Evolutionary conservation across 768 basidiomycete species (phyloP).

Genomic region (Paxillus involutus): DNA sequence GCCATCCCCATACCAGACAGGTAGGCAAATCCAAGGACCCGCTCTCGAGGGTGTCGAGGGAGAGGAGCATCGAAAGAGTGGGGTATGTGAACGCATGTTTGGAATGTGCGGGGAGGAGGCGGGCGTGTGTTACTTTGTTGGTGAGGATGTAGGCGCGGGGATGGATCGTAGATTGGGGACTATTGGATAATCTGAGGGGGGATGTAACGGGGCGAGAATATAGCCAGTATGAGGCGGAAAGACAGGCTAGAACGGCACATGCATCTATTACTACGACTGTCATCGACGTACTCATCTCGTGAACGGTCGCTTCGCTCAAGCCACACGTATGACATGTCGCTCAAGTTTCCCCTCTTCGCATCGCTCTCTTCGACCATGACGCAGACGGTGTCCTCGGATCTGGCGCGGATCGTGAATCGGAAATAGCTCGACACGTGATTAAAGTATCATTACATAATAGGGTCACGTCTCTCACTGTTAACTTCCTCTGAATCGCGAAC

Average conservation of each 20-base stretch:
- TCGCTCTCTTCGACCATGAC: too few relatives aligned
- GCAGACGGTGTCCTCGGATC: too few relatives aligned
- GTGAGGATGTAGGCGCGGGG: slow-evolving; percentile 44
- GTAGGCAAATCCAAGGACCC: slow-evolving; percentile 41
- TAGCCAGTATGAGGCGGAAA: not conserved
- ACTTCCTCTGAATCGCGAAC: too few relatives aligned
- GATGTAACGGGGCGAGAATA: not conserved
- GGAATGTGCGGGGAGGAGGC: slow-evolving; percentile 47
- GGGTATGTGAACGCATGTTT: slow-evolving; percentile 62
- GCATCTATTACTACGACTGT: not conserved
- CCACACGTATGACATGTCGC: too few relatives aligned
- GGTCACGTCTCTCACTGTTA: too few relatives aligned
- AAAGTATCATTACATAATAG: too few relatives aligned
- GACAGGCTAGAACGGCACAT: not conserved
- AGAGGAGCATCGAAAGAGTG: slow-evolving; percentile 54
- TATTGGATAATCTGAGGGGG: not conserved
- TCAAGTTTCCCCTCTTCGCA: too few relatives aligned
- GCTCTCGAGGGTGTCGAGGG: slow-evolving; percentile 52
- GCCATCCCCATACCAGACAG: not conserved
- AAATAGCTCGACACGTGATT: too few relatives aligned
- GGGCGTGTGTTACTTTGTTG: slow-evolving; percentile 53
- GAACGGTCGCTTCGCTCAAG: not conserved
- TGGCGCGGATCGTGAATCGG: too few relatives aligned
- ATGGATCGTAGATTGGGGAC: not conserved
- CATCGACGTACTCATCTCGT: not conserved